These are phyloP conservation scores for Yamadazyma siamensis DNA, from an alignment of 1,139 yeast genomes.

Conservation along the genomic window DNA sequence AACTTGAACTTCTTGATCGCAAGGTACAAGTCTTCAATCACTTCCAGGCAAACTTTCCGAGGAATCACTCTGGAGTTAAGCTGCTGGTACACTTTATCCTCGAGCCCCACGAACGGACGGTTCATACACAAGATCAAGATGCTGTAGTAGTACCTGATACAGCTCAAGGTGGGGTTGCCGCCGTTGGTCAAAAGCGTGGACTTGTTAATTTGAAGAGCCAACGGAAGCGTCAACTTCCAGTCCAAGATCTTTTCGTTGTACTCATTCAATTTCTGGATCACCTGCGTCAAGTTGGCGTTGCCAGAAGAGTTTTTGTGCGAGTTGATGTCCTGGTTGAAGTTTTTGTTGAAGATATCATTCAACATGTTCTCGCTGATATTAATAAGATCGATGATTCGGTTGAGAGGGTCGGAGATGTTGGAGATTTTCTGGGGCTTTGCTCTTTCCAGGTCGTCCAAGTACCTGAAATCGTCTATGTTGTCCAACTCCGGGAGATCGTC, in stretches of 20 bases:
- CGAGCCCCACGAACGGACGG: constrained; percentile 48
- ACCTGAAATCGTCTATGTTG: constrained; percentile 50
- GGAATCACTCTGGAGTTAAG: constrained; percentile 21
- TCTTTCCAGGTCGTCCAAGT: constrained; percentile 22
- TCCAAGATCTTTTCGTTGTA: constrained; percentile 48
- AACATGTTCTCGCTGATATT: constrained; percentile 53
- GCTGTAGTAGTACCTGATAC: constrained; percentile 57
- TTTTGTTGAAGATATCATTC: constrained; percentile 47
- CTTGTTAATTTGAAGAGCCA: constrained; percentile 50
- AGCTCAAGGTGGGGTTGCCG: constrained; percentile 47
- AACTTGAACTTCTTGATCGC: constrained; percentile 34
- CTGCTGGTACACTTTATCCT: constrained; percentile 11
- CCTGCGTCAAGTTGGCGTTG: constrained; percentile 26
- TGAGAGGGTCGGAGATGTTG: constrained; percentile 47
- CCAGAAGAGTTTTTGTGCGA: constrained; percentile 15
- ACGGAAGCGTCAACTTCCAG: constrained; percentile 50
- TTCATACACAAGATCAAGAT: constrained; percentile 54
- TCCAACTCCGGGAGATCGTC: constrained; percentile 59
- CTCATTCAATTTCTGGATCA: constrained; percentile 27
- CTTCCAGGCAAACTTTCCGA: constrained; percentile 33
- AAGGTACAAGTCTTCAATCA: constrained; percentile 40
- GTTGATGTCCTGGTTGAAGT: constrained; percentile 22
- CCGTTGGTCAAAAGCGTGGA: constrained; percentile 40
- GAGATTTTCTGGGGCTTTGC: constrained; percentile 21
- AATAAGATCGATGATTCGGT: constrained; percentile 46